phyloP scores from a whole-genome alignment of 2,329 filamentous ascomycete genomes.

The Ophidiomyces ophidiicola region DNA sequence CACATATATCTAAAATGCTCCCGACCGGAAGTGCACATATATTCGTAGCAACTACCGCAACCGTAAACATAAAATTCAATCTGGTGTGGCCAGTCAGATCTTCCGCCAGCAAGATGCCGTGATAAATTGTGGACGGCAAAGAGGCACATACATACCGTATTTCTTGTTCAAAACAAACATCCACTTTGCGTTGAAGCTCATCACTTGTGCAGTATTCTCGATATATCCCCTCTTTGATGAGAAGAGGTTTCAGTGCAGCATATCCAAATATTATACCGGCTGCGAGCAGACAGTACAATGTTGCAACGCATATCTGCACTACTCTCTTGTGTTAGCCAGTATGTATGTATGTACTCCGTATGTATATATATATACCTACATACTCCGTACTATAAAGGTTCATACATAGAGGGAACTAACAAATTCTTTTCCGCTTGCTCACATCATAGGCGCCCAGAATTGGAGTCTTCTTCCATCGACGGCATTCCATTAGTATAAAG shows the following conservation, averaged over 20 bases:
- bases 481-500: conserved; percentile 1
- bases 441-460: conserved; percentile 42
- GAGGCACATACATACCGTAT: conserved; percentile 35
- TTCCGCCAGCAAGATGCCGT: conserved; percentile 12
- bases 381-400: neutral
- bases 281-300: conserved; percentile 62
- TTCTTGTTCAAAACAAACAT: conserved; percentile 48
- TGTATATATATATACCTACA: neutral
- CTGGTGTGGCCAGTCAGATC: conserved; percentile 21
- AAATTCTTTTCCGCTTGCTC: conserved; percentile 40
- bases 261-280: conserved; percentile 76
- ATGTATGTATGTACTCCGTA: neutral
- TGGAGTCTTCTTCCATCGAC: conserved; percentile 16
- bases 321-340: conserved; percentile 2
- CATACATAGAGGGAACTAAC: conserved; percentile 27
- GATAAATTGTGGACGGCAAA: too few species aligned
- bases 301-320: conserved; percentile 59
- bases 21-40: conserved; percentile 76
- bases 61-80: conserved; percentile 85
- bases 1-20: conserved; percentile 69
- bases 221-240: conserved; percentile 63
- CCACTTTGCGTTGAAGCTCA: conserved; percentile 38
- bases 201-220: conserved; percentile 48
- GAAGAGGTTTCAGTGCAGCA: conserved; percentile 68
- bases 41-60: conserved; percentile 78